Evolutionary conservation across 768 basidiomycete genomes (phyloP), one percentile per base, ranked within the genome.

Genomic region (Suillus alpinus): DNA sequence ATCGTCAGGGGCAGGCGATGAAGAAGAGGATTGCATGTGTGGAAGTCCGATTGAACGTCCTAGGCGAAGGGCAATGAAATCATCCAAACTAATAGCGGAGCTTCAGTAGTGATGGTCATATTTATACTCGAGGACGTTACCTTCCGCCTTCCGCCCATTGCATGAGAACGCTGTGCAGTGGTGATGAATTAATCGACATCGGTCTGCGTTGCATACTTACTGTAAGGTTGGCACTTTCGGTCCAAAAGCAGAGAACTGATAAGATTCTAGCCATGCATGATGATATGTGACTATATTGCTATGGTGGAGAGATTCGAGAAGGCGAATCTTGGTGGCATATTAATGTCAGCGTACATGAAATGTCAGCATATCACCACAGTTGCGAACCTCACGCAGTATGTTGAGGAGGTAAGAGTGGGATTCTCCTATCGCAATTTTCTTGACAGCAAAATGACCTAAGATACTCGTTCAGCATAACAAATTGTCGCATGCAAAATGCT

Each of bases 271-370:
- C 95, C 95, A 98, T 0, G 95, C 86, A 68, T 96, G 95, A 72
- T 98, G 96, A 68, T 97, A 97, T 4, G 92, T 94, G 62, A 98
- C 83, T 65, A 98, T 96, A 64, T 98, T 96, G 5, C 88, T 91
- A 75, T 98, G 95, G 59, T 89, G 88, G 4, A 98, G 78, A 31
- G 84, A 81, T 70, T 98, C 95, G 46, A 98, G 77, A 9, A 97
- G 79, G 46, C 92, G 86, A 58, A 98, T 92, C 85, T 89, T 62
- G 36, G 14, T 10, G 23, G 36, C 9, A 37, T 20, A 37, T 20
- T 16, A 53, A 37, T 53, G 23, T 53, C 14, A 53, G 52, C 9
- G 52, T 6, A 20, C 36, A 53, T 18, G 34, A 52, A 10, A 34
- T 20, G 14, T 37, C 20, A 53, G 20, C 8, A 6, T 53, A 53